Percentiles rank a stretch among this genome's conserved stretches.
phyloP scores from a whole-genome alignment of 1,139 yeast species.

The Schwanniomyces etchellsii region DNA sequence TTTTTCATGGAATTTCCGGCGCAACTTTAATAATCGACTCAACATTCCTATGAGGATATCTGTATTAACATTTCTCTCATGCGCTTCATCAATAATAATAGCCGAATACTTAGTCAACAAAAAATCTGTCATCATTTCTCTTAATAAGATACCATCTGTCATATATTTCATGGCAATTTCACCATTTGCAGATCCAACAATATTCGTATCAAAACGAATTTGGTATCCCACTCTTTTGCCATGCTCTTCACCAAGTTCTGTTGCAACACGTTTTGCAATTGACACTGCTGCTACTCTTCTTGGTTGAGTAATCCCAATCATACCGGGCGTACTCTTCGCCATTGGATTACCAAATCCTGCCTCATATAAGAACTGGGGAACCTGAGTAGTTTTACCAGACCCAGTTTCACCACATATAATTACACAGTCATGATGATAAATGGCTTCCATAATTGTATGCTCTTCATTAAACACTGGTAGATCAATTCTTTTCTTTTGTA shows the following conservation, averaged over 20 bases:
- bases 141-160: conserved; percentile 96
- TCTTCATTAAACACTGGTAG: conserved; percentile 92
- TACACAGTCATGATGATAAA: conserved; percentile 86
- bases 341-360: conserved; percentile 73
- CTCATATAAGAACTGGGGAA: conserved; percentile 75
- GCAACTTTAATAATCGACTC: conserved; percentile 75
- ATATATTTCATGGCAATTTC: conserved; percentile 87
- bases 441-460: conserved; percentile 91
- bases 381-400: conserved; percentile 78
- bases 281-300: conserved; percentile 98
- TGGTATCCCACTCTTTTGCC: conserved; percentile 81
- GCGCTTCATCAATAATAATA: conserved; percentile 93
- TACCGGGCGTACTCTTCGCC: conserved; percentile 68
- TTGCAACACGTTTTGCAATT: conserved; percentile 85
- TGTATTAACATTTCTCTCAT: conserved; percentile 92
- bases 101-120: conserved; percentile 76
- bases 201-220: conserved; percentile 80
- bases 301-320: conserved; percentile 96
- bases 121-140: conserved; percentile 91
- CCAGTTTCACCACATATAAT: conserved; percentile 93
- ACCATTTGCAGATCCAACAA: conserved; percentile 42
- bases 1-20: conserved; percentile 50
- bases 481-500: conserved; percentile 61
- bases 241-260: conserved; percentile 71
- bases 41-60: conserved; percentile 94